These are phyloP conservation scores for Hemileia vastatrix DNA, from an alignment of 1,284 basidiomycete genomes.

Conservation along the genomic window DNA sequence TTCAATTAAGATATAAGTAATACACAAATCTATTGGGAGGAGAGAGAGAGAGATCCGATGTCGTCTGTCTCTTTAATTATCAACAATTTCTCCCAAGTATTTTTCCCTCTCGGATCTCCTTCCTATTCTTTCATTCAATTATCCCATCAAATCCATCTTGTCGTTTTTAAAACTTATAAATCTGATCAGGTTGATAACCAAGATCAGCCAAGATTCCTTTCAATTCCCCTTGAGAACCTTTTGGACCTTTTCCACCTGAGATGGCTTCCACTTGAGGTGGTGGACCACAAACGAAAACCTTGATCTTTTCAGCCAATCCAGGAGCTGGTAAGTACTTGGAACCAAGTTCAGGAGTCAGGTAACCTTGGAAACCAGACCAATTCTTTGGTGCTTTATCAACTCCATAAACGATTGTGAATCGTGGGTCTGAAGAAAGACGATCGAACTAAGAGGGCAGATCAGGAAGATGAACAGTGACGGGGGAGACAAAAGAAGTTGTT, in stretches of 20 bases:
- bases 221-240: conserved; percentile 39
- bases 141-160: too few species aligned
- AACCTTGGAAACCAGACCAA: conserved; percentile 34
- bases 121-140: too few species aligned
- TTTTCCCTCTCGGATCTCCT: too few species aligned
- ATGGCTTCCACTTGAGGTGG: conserved; percentile 39
- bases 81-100: too few species aligned
- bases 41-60: too few species aligned
- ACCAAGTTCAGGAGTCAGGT: conserved; percentile 32
- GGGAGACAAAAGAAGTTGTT: too few species aligned
- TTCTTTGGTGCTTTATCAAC: conserved; percentile 35
- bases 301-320: conserved; percentile 36
- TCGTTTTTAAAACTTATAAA: conserved; percentile 34
- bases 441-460: not conserved
- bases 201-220: conserved; percentile 37
- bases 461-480: not conserved
- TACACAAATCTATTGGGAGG: too few species aligned
- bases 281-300: conserved; percentile 44
- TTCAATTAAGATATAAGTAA: too few species aligned
- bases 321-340: conserved; percentile 35
- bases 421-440: conserved; percentile 4
- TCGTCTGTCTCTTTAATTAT: too few species aligned
- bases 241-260: conserved; percentile 39
- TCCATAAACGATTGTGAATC: conserved; percentile 41
- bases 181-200: conserved; percentile 40